These are phyloP conservation scores for Pneumocystis jirovecii DNA, from an alignment of 1,139 yeast species.

Conservation along the genomic window DNA sequence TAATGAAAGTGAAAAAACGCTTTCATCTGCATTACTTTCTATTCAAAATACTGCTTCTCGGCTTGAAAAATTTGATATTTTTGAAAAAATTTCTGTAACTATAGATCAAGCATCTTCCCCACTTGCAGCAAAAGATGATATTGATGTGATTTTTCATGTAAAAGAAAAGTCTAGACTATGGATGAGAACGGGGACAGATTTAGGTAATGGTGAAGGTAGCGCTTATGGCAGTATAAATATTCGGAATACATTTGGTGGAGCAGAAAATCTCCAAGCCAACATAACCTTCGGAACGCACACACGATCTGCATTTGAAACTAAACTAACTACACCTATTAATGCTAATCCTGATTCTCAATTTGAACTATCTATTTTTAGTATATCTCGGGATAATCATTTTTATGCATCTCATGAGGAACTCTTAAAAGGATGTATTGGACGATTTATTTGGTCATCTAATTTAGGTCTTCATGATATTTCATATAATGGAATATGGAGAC, in stretches of 20 bases:
- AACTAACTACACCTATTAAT: conserved; percentile 39
- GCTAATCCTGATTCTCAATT: conserved; percentile 9
- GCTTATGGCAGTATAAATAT: conserved; percentile 55
- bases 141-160: conserved; percentile 44
- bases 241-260: conserved; percentile 76
- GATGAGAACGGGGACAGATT: conserved; percentile 83
- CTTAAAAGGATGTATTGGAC: conserved; percentile 5
- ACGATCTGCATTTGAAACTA: conserved; percentile 36
- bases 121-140: conserved; percentile 12
- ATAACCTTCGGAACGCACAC: conserved; percentile 72
- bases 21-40: conserved; percentile 20
- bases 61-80: conserved; percentile 28
- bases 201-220: conserved; percentile 91
- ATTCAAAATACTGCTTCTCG: conserved; percentile 22
- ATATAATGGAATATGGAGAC: conserved; percentile 50
- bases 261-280: conserved; percentile 61
- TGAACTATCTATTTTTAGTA: conserved; percentile 4
- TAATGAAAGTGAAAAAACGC: conserved; percentile 15
- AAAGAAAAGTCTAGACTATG: conserved; percentile 50
- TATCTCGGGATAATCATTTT: conserved; percentile 5
- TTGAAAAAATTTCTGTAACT: conserved; percentile 32
- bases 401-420: conserved; percentile 11
- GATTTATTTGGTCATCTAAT: background rate
- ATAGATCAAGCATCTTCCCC: conserved; percentile 23
- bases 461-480: conserved; percentile 34